Evolutionary conservation across 1,139 yeast genomes (phyloP).

Genomic region (Spencermartinsiella ligniputridi): DNA sequence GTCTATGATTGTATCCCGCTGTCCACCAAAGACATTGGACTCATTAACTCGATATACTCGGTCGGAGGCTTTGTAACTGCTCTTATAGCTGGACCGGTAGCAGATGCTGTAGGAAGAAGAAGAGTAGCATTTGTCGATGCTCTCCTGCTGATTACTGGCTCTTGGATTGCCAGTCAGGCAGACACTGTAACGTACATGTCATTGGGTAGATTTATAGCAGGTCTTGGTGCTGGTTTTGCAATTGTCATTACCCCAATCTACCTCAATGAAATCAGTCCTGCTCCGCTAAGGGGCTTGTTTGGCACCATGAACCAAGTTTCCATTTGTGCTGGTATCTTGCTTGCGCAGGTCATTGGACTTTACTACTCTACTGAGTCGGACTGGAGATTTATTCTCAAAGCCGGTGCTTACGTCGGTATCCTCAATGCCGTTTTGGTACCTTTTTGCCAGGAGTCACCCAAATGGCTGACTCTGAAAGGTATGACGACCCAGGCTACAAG

Average conservation of each 20-base stretch:
- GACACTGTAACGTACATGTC: constrained; percentile 43
- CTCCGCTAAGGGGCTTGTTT: constrained; percentile 60
- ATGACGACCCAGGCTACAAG: constrained; percentile 35
- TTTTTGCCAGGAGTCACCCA: constrained; percentile 72
- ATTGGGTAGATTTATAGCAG: constrained; percentile 73
- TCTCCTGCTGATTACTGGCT: constrained; percentile 59
- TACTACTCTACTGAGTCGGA: constrained; percentile 56
- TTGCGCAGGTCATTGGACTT: constrained; percentile 72
- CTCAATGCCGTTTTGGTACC: constrained; percentile 44
- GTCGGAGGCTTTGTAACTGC: constrained; percentile 87
- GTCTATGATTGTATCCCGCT: constrained; percentile 54
- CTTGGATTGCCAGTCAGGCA: constrained; percentile 55
- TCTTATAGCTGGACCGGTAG: constrained; percentile 61
- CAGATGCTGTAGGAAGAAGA: constrained; percentile 65
- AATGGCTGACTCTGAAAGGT: constrained; percentile 56
- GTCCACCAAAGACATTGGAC: constrained; percentile 63
- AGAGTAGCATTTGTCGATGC: constrained; percentile 54
- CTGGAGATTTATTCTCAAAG: constrained; percentile 68
- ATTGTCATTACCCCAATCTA: constrained; percentile 80
- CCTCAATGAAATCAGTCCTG: constrained; percentile 76
- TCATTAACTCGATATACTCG: constrained; percentile 78
- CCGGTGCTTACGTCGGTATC: constrained; percentile 54
- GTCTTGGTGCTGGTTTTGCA: constrained; percentile 83
- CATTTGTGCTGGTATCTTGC: constrained; percentile 75
- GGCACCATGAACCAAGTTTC: constrained; percentile 89